A percentile compares a stretch with the other conserved stretches of the same genome.
Evolutionary conservation across 768 basidiomycete species (phyloP).

Genomic region (Pleurotus giganteus): DNA sequence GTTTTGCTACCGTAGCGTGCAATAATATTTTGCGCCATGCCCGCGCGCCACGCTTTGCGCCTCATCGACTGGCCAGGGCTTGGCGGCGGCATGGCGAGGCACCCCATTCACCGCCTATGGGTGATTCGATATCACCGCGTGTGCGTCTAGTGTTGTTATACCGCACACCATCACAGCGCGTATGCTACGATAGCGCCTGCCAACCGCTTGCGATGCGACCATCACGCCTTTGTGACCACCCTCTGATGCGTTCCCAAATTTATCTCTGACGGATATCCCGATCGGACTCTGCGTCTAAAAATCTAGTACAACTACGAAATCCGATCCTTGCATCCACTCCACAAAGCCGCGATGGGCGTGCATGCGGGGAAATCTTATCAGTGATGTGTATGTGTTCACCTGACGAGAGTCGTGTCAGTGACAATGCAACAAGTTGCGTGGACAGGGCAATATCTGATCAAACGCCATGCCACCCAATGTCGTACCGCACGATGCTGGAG

Average conservation of each 20-base stretch:
- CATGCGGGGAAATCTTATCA: slow-evolving; percentile 10
- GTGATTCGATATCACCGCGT: slow-evolving; percentile 10
- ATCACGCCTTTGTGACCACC: background rate
- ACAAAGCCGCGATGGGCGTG: background rate
- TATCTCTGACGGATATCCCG: too few relatives aligned
- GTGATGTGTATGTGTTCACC: background rate
- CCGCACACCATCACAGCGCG: background rate
- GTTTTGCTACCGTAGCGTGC: background rate
- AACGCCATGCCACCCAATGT: background rate
- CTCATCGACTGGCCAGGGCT: background rate
- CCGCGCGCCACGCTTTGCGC: slow-evolving; percentile 1
- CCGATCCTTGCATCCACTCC: slow-evolving; percentile 6
- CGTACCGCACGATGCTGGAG: slow-evolving; percentile 4
- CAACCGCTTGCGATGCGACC: slow-evolving; percentile 9
- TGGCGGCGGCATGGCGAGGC: background rate
- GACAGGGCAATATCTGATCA: background rate
- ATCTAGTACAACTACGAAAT: too few relatives aligned
- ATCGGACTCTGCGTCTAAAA: too few relatives aligned
- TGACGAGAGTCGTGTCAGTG: background rate
- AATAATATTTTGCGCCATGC: background rate
- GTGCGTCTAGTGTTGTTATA: background rate
- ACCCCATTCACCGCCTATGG: background rate
- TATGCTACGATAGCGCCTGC: slow-evolving; percentile 5
- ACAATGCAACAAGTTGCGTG: slow-evolving; percentile 1
- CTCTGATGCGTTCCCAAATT: background rate